phyloP scores from a whole-genome alignment of 2,329 filamentous ascomycete genomes.

The Escovopsis sp. region DNA sequence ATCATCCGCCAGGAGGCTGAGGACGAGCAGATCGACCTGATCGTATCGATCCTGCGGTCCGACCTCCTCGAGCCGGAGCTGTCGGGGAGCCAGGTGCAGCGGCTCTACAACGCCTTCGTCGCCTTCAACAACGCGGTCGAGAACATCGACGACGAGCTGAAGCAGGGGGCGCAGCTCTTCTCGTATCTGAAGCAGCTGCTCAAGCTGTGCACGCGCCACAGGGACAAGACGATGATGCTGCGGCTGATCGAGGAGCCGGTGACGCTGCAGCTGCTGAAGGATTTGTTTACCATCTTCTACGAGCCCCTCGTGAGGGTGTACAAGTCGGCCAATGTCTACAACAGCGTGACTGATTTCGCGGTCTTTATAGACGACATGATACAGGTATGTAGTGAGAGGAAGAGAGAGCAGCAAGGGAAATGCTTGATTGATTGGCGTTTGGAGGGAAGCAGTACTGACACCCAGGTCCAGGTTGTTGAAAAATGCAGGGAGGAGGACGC shows the following conservation, averaged over 20 bases:
- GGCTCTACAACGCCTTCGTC: constrained; percentile 85
- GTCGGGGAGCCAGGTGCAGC: constrained; percentile 58
- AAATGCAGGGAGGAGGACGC: constrained; percentile 60
- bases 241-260: constrained; percentile 89
- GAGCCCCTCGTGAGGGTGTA: constrained; percentile 94
- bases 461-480: constrained; percentile 39
- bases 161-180: constrained; percentile 80
- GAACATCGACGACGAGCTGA: constrained; percentile 75
- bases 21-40: constrained; percentile 62
- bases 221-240: constrained; percentile 96
- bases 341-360: constrained; percentile 90
- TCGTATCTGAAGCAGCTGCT: constrained; percentile 88
- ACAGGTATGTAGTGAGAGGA: constrained; percentile 32
- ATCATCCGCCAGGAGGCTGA: constrained; percentile 59
- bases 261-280: constrained; percentile 89
- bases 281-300: constrained; percentile 97
- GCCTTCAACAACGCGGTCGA: constrained; percentile 89
- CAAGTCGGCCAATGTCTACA: constrained; percentile 97
- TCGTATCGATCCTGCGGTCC: constrained; percentile 72
- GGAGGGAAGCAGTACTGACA: constrained; percentile 8
- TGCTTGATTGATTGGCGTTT: background rate
- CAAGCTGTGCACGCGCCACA: constrained; percentile 78
- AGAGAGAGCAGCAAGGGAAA: background rate
- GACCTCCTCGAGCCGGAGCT: constrained; percentile 61
- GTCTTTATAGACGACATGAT: constrained; percentile 89